phyloP scores from a whole-genome alignment of 2,329 filamentous ascomycete species.

The Nannizziopsis barbatae region DNA sequence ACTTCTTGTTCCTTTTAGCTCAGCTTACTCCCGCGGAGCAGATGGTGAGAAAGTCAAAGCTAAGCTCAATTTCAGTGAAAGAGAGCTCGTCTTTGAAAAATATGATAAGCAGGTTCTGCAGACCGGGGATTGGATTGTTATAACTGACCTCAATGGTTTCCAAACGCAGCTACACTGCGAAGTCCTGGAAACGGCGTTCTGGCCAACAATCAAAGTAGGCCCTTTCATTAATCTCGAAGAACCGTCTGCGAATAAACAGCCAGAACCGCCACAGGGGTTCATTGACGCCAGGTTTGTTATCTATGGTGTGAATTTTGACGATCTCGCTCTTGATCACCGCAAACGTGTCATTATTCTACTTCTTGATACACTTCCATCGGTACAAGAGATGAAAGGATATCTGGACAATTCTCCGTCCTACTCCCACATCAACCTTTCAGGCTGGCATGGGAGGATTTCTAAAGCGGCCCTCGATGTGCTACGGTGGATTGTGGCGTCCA shows the following conservation, averaged over 20 bases:
- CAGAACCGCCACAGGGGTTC: neutral
- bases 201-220: conserved; percentile 35
- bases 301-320: conserved; percentile 34
- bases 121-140: conserved; percentile 44
- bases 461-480: conserved; percentile 57
- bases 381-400: conserved; percentile 36
- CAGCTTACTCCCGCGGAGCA: neutral
- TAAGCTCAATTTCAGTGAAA: conserved; percentile 27
- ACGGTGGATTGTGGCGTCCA: conserved; percentile 82
- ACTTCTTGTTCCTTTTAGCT: conserved; percentile 24
- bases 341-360: conserved; percentile 25
- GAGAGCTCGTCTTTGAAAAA: conserved; percentile 36
- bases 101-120: conserved; percentile 27
- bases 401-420: conserved; percentile 29
- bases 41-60: conserved; percentile 1
- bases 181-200: conserved; percentile 37
- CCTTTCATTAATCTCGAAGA: conserved; percentile 17
- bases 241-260: neutral
- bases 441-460: conserved; percentile 51
- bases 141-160: conserved; percentile 19
- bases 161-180: conserved; percentile 37
- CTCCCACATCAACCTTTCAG: conserved; percentile 34
- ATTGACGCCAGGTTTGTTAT: conserved; percentile 18
- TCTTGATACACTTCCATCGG: conserved; percentile 31
- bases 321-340: conserved; percentile 23